phyloP scores from a whole-genome alignment of 345 rosid genomes.

The Moricandia arvensis region DNA sequence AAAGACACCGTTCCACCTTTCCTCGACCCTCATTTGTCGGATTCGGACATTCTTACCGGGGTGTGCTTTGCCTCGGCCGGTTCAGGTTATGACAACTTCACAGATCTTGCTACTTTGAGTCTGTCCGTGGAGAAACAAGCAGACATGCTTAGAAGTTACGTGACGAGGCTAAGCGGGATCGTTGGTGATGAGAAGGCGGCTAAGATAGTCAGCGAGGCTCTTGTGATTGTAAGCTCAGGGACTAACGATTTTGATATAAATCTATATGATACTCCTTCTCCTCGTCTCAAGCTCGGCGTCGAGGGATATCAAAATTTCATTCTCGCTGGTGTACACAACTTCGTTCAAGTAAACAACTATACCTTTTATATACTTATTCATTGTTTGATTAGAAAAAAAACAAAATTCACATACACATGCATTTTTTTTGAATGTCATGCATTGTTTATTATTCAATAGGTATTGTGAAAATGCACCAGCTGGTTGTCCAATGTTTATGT shows the following conservation, averaged over 20 bases:
- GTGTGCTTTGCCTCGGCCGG: slow-evolving; percentile 39
- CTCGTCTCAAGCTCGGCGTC: slow-evolving; percentile 38
- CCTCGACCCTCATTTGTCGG: slow-evolving; percentile 26
- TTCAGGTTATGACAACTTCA: slow-evolving; percentile 32
- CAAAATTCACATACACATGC: no score
- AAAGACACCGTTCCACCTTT: slow-evolving; percentile 39
- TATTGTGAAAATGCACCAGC: no score
- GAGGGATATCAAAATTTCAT: slow-evolving; percentile 52
- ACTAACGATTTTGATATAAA: slow-evolving; percentile 54
- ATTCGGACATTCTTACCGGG: slow-evolving; percentile 28
- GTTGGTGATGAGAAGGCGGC: slow-evolving; percentile 44
- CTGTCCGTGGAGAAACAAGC: slow-evolving; percentile 49
- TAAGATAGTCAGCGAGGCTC: slow-evolving; percentile 39
- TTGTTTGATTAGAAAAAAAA: no score
- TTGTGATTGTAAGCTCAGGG: slow-evolving; percentile 58
- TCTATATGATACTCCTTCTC: slow-evolving; percentile 43
- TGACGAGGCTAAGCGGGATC: slow-evolving; percentile 31
- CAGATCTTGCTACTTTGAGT: slow-evolving; percentile 20
- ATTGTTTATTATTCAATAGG: no score
- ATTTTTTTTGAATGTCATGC: no score
- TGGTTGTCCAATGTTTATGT: no score
- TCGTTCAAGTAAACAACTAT: slow-evolving; percentile 44
- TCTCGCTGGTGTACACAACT: slow-evolving; percentile 25
- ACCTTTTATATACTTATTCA: background rate
- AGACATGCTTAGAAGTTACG: slow-evolving; percentile 40